A percentile compares a stretch with the other conserved stretches of the same genome.
phyloP scores from a whole-genome alignment of 257 asterid genomes.

The Nicotiana attenuata region DNA sequence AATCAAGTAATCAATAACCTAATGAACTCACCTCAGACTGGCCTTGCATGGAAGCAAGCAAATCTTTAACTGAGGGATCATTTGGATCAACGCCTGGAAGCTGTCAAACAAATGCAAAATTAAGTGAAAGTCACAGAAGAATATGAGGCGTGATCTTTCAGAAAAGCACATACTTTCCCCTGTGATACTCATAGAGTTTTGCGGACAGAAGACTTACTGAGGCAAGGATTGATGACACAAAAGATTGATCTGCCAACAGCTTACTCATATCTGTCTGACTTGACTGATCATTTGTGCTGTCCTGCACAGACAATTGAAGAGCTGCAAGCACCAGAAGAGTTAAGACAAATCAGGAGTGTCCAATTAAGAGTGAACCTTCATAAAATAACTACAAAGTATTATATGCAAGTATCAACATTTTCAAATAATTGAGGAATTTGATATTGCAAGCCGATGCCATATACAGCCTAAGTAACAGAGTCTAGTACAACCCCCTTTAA shows the following conservation, averaged over 20 bases:
- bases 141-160: background rate
- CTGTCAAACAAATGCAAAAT: constrained; percentile 32
- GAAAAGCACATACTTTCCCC: background rate
- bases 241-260: constrained; percentile 71
- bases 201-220: constrained; percentile 46
- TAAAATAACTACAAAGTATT: background rate
- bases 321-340: constrained; percentile 45
- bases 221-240: constrained; percentile 69
- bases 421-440: background rate
- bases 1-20: background rate
- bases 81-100: constrained; percentile 99
- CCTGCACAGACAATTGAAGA: constrained; percentile 90
- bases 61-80: constrained; percentile 80
- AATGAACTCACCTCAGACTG: constrained; percentile 74
- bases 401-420: background rate
- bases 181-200: background rate
- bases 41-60: constrained; percentile 89
- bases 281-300: constrained; percentile 55
- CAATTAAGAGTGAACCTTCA: background rate
- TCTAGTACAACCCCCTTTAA: background rate
- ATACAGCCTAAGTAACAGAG: background rate
- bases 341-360: background rate
- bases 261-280: constrained; percentile 63
- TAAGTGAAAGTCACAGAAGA: background rate
- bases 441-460: background rate